A percentile compares a stretch with the other conserved stretches of the same genome.
These are phyloP conservation scores for Sugiyamaella valdiviana DNA, from an alignment of 805 yeast species.

Conservation along the genomic window DNA sequence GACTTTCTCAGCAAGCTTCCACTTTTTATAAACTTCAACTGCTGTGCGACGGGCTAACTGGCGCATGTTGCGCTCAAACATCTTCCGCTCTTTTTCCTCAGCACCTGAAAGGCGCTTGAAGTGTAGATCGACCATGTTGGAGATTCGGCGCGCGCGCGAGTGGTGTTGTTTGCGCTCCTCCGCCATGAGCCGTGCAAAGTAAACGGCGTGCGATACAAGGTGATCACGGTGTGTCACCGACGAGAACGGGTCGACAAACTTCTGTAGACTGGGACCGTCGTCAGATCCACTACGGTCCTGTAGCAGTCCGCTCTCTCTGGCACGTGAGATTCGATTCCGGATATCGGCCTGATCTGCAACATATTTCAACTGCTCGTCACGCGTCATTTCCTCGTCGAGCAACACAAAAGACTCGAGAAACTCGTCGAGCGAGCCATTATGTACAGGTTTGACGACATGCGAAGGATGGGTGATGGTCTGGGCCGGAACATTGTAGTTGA, in stretches of 20 bases:
- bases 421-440: conserved; percentile 33
- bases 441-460: conserved; percentile 44
- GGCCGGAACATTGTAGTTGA: conserved; percentile 16
- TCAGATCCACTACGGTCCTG: conserved; percentile 1
- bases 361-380: conserved; percentile 55
- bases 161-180: conserved; percentile 60
- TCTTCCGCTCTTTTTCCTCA: conserved; percentile 71
- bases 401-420: conserved; percentile 52
- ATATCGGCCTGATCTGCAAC: conserved; percentile 47
- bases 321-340: conserved; percentile 41
- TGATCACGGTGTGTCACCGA: conserved; percentile 62
- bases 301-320: conserved; percentile 35
- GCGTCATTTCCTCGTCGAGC: conserved; percentile 54
- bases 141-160: conserved; percentile 62
- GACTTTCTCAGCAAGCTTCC: conserved; percentile 79
- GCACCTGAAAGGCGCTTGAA: conserved; percentile 84
- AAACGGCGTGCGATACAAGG: conserved; percentile 66
- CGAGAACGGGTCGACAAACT: conserved; percentile 45
- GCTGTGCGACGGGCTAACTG: conserved; percentile 75
- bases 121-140: conserved; percentile 79
- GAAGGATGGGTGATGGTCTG: conserved; percentile 56
- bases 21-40: conserved; percentile 78
- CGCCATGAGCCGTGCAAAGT: conserved; percentile 61
- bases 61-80: conserved; percentile 62
- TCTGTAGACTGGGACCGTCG: conserved; percentile 28